A percentile compares a stretch with the other conserved stretches of the same genome.
Evolutionary conservation across 192 early-diverging fungal species (phyloP).

Genomic region (Rhizoclosmatium sp.): DNA sequence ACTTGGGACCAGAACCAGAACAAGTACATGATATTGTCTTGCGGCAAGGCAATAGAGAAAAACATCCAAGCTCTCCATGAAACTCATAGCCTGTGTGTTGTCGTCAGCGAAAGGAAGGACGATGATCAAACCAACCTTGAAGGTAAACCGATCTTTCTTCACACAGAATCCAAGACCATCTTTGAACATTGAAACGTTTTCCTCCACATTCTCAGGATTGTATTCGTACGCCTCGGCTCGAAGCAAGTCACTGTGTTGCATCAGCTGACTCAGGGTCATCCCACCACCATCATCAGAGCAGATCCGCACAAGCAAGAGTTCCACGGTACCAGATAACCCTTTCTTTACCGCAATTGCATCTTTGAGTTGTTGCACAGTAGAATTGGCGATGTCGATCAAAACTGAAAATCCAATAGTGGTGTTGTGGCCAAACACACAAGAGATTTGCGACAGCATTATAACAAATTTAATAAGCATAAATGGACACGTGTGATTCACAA

Average conservation of each 20-base stretch:
- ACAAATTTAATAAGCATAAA: neutral
- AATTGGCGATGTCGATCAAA: too few relatives aligned
- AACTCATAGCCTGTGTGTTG: too few relatives aligned
- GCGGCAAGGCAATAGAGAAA: too few relatives aligned
- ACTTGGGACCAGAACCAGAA: too few relatives aligned
- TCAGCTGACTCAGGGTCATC: neutral
- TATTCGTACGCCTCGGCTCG: neutral
- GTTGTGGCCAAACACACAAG: too few relatives aligned
- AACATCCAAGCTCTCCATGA: too few relatives aligned
- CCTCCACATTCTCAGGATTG: neutral
- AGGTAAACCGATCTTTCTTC: slow-evolving; percentile 9
- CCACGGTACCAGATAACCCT: slow-evolving; percentile 12
- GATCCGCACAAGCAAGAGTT: slow-evolving; percentile 15
- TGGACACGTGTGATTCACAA: too few relatives aligned
- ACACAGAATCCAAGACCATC: neutral
- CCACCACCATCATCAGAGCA: neutral
- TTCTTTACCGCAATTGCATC: slow-evolving; percentile 11
- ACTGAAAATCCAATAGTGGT: too few relatives aligned
- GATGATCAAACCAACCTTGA: neutral
- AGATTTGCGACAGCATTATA: neutral
- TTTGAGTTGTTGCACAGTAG: slow-evolving; percentile 3
- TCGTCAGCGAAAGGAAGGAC: too few relatives aligned
- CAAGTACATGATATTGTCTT: too few relatives aligned
- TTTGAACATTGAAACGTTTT: neutral
- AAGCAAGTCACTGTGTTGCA: neutral